These are phyloP conservation scores for Geotrichum klebahnii DNA, from an alignment of 1,139 yeast genomes.

Conservation along the genomic window DNA sequence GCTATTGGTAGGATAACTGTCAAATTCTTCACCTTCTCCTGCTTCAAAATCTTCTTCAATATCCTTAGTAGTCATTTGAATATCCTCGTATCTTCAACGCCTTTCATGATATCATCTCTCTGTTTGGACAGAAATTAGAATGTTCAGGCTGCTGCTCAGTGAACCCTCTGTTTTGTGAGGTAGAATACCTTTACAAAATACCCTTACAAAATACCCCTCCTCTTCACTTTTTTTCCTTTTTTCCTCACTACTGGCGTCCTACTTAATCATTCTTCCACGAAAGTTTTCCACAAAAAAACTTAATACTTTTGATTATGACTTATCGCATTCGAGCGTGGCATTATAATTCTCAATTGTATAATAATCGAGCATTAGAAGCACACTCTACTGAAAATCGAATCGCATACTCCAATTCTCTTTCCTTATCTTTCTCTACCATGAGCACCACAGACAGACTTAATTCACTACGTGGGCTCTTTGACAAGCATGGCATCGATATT, in stretches of 20 bases:
- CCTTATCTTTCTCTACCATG: background rate
- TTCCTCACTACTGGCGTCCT: background rate
- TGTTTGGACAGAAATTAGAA: too few species aligned
- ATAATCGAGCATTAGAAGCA: constrained; percentile 2
- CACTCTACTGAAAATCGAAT: background rate
- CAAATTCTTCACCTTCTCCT: too few species aligned
- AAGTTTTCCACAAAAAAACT: background rate
- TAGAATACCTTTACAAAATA: background rate
- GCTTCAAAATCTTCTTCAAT: too few species aligned
- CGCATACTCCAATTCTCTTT: background rate
- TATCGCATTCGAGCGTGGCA: constrained; percentile 20
- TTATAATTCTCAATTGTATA: background rate
- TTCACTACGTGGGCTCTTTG: constrained; percentile 63
- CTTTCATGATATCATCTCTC: too few species aligned
- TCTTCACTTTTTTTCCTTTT: background rate
- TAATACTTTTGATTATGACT: constrained; percentile 6
- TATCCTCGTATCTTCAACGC: too few species aligned
- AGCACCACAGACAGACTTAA: constrained; percentile 42
- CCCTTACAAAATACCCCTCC: background rate
- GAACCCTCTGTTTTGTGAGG: background rate
- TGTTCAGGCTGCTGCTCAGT: too few species aligned
- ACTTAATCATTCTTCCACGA: background rate
- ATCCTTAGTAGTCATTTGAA: too few species aligned
- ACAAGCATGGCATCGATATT: constrained; percentile 59
- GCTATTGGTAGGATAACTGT: too few species aligned